Evolutionary conservation across 2,329 filamentous ascomycete genomes (phyloP), one percentile per base, ranked within the genome.

Genomic region (Ophiobolus disseminans): DNA sequence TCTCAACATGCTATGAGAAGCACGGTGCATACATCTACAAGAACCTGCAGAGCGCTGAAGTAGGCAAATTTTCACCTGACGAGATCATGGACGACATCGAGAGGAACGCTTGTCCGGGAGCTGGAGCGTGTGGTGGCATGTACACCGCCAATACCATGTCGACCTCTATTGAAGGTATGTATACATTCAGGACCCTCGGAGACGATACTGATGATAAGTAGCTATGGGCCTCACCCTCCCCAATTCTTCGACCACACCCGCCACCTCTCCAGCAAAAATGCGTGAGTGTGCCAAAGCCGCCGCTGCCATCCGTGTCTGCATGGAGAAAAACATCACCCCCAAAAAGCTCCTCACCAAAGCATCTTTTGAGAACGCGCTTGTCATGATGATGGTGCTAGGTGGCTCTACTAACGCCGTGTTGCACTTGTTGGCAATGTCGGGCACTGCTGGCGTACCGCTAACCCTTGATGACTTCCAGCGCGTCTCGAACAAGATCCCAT

Each of bases 41-140:
- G 62, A 86, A 82, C 10, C 81, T 97, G 20, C 78, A 77, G 52
- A 86, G 91, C 56, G 86, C 90, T 9, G 43, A 46, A 34, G 28
- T 7, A n/a, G 43, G 43, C 28, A 46, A 46, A 21, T 46, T 46
- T 9, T 40, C 43, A n/a, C 43, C 89, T 10, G 93, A 93, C 34
- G 85, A 96, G 68, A 96, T 97, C 75, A 88, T 82, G 58, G 94
- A 99, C 76, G 87, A 94, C 68, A 93, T 97, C 68, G 96, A 97
- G 73, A 85, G 91, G 54, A 81, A 97, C 70, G 92, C 94, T 34
- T 97, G 92, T 74, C 90, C 90, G 19, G 90, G 90, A 28, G 81
- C 86, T 62, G 90, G 90, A 61, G 90, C 90, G 10, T 95, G 90
- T 65, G 90, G 90, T 72, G 90, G 90, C 63, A 95, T 95, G 78